Conservation (phyloP, 2,329 filamentous ascomycete genomes). For the Pseudogymnoascus sp. region DNA sequence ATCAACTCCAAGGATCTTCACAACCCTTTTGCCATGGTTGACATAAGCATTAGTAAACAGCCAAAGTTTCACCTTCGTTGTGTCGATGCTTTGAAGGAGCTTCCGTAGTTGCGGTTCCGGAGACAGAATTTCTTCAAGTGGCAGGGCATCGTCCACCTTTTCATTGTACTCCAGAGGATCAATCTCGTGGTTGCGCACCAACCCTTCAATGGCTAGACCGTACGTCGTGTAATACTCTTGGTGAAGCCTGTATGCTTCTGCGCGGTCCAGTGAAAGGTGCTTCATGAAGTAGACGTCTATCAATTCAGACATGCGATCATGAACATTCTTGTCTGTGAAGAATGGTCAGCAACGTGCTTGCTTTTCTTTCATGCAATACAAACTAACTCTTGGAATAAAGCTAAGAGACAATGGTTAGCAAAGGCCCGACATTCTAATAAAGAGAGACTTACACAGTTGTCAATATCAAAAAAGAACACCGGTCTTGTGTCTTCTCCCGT, state of each 20-base stretch:
- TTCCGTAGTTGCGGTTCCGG: constrained; percentile 66
- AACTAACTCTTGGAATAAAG: constrained; percentile 76
- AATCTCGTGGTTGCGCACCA: constrained; percentile 90
- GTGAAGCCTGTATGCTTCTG: constrained; percentile 82
- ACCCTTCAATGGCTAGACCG: constrained; percentile 91
- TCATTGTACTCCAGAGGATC: constrained; percentile 90
- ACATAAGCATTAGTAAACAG: constrained; percentile 95
- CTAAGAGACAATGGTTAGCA: constrained; percentile 28
- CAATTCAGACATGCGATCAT: constrained; percentile 78
- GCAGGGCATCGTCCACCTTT: constrained; percentile 90
- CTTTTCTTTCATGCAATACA: neutral
- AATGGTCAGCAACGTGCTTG: neutral
- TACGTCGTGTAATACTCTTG: constrained; percentile 92
- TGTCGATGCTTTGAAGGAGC: constrained; percentile 77
- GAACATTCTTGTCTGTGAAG: constrained; percentile 64
- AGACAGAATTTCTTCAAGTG: constrained; percentile 75
- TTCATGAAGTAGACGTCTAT: constrained; percentile 51
- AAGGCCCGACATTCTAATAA: neutral
- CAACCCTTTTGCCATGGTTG: constrained; percentile 75
- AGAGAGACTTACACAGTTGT: constrained; percentile 69
- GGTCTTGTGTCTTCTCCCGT: constrained; percentile 31
- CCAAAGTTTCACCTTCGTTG: constrained; percentile 77
- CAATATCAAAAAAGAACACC: constrained; percentile 81
- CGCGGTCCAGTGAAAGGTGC: constrained; percentile 64
- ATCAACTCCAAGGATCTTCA: constrained; percentile 71